Base-by-base conservation (phyloP, 2,329 filamentous ascomycete species). In the Aspergillus glaucus region DNA sequence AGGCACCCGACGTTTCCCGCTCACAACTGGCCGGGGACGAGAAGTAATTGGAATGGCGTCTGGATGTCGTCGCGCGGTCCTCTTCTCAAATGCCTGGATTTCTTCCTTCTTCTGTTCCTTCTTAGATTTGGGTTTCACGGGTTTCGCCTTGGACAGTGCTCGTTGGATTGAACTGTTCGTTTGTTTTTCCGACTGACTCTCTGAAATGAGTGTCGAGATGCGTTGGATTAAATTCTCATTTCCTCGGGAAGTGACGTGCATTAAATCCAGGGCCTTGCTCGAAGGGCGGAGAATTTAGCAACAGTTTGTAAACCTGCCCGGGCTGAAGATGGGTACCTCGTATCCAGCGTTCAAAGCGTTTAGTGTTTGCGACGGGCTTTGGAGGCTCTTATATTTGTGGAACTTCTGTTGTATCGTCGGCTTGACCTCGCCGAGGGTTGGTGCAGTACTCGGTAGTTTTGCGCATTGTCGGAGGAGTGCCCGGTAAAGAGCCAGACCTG, bases 401-500 rank as follows among this genome's bases (percentile, higher is more conserved):
- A 75, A 75, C 17, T 64, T 65, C 22, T 63, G 59, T 37, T 59
- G 62, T 40, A 74, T 56, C 10, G 71, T 53, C 2, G 46, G 52
- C 46, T 58, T 64, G 45, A 58, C 61, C 39, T 56, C 58, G 43
- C 40, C 45, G 19, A 56, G 58, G 52, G 57, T 61, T 15, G 53
- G 47, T 21, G 55, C 51, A 17, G 47, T 56, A 24, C 44, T 45
- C n/a, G 61, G 56, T 43, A 71, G 51, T 50, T 58, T 59, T 34
- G 57, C 52, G 55, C 68, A 71, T 65, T 71, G 69, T 55, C 66
- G 65, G 45, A 75, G 65, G 45, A 75, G 70, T 39, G 70, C 68
- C 56, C 69, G 65, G 54, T 74, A 75, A 21, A 75, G 67, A 34
- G 71, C 67, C 53, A 72, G 57, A 52, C 71, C 72, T 75, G 43